These are phyloP conservation scores for Mycena olivaceomarginata DNA, from an alignment of 768 basidiomycete genomes.

Conservation along the genomic window DNA sequence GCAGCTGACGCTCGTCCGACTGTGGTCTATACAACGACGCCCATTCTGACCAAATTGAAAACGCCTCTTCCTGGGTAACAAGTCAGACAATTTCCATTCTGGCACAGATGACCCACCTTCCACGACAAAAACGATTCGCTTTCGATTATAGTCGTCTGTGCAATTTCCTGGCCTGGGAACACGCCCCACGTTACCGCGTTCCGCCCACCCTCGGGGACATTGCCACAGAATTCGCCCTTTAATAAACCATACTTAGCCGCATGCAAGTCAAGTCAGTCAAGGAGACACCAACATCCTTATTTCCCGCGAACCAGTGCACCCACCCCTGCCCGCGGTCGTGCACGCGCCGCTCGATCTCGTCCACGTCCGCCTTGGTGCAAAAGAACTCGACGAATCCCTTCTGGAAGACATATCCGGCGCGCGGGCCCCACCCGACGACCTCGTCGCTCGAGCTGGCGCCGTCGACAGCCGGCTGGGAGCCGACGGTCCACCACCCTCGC, in stretches of 20 bases:
- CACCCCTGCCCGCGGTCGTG: conserved; percentile 72
- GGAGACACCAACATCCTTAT: conserved; percentile 74
- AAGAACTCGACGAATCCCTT: conserved; percentile 99
- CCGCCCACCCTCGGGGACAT: conserved; percentile 84
- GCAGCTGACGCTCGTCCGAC: conserved; percentile 82
- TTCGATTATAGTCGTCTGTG: conserved; percentile 98
- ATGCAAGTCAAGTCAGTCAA: neutral
- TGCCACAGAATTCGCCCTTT: conserved; percentile 88
- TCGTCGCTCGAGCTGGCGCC: conserved; percentile 84
- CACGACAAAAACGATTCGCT: conserved; percentile 95
- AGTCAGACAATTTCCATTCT: conserved; percentile 11
- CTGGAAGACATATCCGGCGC: conserved; percentile 96
- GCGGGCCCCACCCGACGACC: conserved; percentile 95
- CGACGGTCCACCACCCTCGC: conserved; percentile 95
- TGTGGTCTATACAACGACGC: conserved; percentile 88
- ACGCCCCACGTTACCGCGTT: conserved; percentile 99
- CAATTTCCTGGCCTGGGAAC: conserved; percentile 97
- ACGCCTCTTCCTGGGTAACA: conserved; percentile 89
- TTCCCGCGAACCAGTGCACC: conserved; percentile 93
- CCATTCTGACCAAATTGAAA: conserved; percentile 97
- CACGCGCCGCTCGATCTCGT: conserved; percentile 75
- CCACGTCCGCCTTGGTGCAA: conserved; percentile 76
- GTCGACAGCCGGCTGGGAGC: conserved; percentile 96
- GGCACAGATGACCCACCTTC: conserved; percentile 78
- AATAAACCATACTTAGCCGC: neutral